Conservation (phyloP, 306 rosid genomes). For the Cicer yamashitae region DNA sequence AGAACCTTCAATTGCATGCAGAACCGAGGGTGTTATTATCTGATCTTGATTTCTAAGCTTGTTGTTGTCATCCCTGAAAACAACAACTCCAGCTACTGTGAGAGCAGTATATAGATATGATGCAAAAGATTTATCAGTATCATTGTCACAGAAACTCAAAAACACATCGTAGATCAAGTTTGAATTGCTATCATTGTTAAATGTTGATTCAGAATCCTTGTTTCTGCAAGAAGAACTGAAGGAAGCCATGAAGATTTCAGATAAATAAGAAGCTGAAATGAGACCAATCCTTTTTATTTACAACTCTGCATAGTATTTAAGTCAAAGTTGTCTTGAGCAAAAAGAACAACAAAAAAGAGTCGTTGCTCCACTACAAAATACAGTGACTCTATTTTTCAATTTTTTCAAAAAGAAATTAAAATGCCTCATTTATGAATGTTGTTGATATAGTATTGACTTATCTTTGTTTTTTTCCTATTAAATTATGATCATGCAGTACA, state of each 20-base stretch:
- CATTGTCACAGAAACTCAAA: constrained; percentile 5
- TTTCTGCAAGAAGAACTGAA: neutral
- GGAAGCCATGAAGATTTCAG: neutral
- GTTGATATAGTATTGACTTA: too few relatives aligned
- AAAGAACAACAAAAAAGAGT: too few relatives aligned
- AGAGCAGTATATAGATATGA: neutral
- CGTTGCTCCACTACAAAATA: too few relatives aligned
- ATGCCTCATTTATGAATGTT: too few relatives aligned
- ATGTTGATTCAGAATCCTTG: neutral
- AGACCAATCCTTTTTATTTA: too few relatives aligned
- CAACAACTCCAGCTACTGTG: neutral
- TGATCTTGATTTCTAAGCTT: neutral
- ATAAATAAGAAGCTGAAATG: too few relatives aligned
- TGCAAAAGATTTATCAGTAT: neutral
- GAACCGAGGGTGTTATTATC: neutral
- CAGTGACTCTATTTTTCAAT: neutral
- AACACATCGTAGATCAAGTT: neutral
- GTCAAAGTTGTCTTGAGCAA: too few relatives aligned
- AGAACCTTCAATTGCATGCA: neutral
- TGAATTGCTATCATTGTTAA: neutral
- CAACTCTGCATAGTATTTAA: too few relatives aligned
- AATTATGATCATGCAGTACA: neutral
- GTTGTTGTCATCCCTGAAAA: neutral
- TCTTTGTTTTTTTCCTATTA: neutral
- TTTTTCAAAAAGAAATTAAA: too few relatives aligned